Conservation (phyloP, 495 filamentous ascomycete species). For the Penicilliopsis zonata region DNA sequence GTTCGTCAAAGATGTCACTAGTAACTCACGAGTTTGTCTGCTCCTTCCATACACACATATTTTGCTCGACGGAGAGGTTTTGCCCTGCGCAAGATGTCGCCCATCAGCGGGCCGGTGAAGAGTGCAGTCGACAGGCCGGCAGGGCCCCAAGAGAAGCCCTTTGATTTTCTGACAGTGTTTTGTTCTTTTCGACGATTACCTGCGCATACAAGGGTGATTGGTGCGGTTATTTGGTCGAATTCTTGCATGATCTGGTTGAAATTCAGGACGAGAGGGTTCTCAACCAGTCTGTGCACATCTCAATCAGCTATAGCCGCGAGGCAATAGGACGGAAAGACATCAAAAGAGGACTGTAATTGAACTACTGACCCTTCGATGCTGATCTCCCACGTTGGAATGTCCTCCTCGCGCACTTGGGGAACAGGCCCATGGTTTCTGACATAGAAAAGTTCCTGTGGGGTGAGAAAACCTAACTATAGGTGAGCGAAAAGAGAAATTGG, state of each 20-base stretch:
- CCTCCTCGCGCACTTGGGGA: constrained; percentile 59
- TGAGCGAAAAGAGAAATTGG: too few relatives aligned
- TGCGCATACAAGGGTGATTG: constrained; percentile 86
- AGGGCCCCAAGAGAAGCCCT: constrained; percentile 93
- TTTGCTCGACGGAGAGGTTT: constrained; percentile 57
- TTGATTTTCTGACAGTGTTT: constrained; percentile 81
- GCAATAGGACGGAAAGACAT: not conserved
- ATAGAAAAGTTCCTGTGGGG: constrained; percentile 85
- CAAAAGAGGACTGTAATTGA: not conserved
- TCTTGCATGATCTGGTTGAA: constrained; percentile 63
- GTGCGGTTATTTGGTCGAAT: constrained; percentile 77
- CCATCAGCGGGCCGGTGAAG: constrained; percentile 75
- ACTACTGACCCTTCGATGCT: constrained; percentile 60
- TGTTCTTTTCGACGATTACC: constrained; percentile 94
- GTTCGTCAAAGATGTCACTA: too few relatives aligned
- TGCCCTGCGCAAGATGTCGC: constrained; percentile 58
- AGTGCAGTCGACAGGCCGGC: constrained; percentile 82
- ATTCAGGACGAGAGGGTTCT: constrained; percentile 61
- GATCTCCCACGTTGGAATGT: constrained; percentile 73
- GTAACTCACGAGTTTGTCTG: constrained; percentile 57
- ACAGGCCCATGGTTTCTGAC: constrained; percentile 93
- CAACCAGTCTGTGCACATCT: constrained; percentile 46
- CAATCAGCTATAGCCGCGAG: constrained; percentile 8
- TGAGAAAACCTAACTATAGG: constrained; percentile 54
- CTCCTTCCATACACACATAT: constrained; percentile 90